phyloP scores from a whole-genome alignment of 306 rosid genomes.

The Sesbania bispinosa region DNA sequence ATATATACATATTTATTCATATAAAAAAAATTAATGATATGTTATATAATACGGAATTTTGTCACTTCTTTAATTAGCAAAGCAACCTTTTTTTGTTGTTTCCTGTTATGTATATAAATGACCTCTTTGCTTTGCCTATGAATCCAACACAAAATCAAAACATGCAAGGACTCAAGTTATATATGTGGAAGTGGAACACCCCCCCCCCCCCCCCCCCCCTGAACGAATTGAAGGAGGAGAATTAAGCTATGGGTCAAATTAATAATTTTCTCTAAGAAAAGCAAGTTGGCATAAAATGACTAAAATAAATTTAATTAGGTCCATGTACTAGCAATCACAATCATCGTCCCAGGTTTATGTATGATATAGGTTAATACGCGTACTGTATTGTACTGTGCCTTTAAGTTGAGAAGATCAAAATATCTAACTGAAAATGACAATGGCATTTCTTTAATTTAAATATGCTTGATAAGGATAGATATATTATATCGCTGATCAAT shows the following conservation, averaged over 20 bases:
- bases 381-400: conserved; percentile 8
- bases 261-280: no score
- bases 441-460: neutral
- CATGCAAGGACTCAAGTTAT: neutral
- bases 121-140: neutral
- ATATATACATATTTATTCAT: neutral
- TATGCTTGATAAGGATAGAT: neutral
- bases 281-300: conserved; percentile 5
- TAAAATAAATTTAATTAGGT: neutral
- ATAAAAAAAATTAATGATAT: neutral
- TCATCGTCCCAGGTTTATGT: neutral
- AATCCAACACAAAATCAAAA: neutral
- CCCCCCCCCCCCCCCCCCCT: no score
- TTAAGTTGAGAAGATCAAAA: neutral
- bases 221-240: neutral
- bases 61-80: conserved; percentile 9
- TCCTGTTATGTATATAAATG: neutral
- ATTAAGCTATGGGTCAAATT: no score
- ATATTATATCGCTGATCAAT: neutral
- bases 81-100: conserved; percentile 24
- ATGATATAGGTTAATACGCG: neutral
- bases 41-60: neutral
- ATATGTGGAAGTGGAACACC: no score
- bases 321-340: neutral
- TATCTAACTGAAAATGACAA: neutral